Evolutionary conservation across 345 rosid genomes (phyloP), one percentile per base, ranked within the genome.

Genomic region (Salix udensis): DNA sequence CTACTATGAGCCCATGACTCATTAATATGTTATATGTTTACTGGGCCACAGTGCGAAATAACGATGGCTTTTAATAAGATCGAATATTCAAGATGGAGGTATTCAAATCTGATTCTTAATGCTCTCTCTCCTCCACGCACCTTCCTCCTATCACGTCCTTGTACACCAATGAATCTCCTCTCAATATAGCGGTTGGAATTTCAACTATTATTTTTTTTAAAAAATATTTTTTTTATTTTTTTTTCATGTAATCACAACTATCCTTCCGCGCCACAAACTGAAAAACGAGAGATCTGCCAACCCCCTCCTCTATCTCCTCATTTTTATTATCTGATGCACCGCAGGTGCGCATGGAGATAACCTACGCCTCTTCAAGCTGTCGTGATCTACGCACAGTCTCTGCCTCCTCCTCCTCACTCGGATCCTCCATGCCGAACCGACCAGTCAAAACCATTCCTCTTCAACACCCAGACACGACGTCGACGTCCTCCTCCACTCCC

Each of bases 401-500:
- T 2, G 50, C 79, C 1, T 4, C 75, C 28, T 9, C 85, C 9
- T 23, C 50, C 82, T 7, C 76, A 10, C 28, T n/a, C 69, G 72
- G 66, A 34, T 26, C 72, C 84, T 60, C 83, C 68, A 87, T 88
- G 81, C 90, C 91, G 15, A 52, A 71, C 82, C 94, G 94, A 48
- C 89, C 93, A 74, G 90, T 93, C 28, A 95, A 88, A 77, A 84
- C 89, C 65, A 95, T 95, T 40, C 93, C 91, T 40, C 87, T 95
- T 6, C 97, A 80, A 85, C 96, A 91, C 60, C 97, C 98, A 1
- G 85, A 81, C 34, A 66, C 90, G 72, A 74, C 91, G 26, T 16
- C 78, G 31, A 30, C 31, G 21, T 68, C 79, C 11, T 65, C 74
- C 26, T 65, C 85, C 52, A 3, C 16, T 8, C 31, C 28, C 67